Evolutionary conservation across 2,329 filamentous ascomycete species (phyloP).

Genomic region (Alternaria arbusti): DNA sequence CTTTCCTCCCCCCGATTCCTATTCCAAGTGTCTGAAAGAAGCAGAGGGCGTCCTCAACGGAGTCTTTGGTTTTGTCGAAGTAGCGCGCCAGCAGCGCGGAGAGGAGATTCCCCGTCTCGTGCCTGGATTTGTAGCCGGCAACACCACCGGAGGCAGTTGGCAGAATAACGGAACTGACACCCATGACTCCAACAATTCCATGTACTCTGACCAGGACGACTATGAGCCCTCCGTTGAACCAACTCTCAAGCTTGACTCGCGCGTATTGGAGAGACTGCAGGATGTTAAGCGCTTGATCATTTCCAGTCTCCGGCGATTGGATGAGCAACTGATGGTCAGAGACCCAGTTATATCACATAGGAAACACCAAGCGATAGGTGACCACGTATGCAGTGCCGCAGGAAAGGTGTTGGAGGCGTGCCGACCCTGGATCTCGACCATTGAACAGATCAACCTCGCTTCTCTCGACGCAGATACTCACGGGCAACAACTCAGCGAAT

Average conservation of each 20-base stretch:
- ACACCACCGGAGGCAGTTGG: constrained; percentile 85
- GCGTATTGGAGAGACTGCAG: constrained; percentile 81
- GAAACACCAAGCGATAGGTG: constrained; percentile 80
- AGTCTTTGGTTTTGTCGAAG: constrained; percentile 95
- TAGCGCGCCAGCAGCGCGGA: constrained; percentile 89
- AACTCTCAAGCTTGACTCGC: constrained; percentile 74
- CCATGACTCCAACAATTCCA: constrained; percentile 69
- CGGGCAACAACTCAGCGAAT: constrained; percentile 85
- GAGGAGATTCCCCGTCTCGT: constrained; percentile 92
- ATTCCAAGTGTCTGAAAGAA: constrained; percentile 93
- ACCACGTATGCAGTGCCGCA: constrained; percentile 79
- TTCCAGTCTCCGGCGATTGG: constrained; percentile 83
- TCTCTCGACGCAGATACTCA: constrained; percentile 78
- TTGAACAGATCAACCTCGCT: constrained; percentile 91
- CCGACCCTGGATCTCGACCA: constrained; percentile 84
- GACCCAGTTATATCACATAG: constrained; percentile 83
- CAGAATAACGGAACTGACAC: constrained; percentile 69
- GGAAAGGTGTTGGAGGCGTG: constrained; percentile 86
- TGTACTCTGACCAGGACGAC: constrained; percentile 82
- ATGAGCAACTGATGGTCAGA: constrained; percentile 77
- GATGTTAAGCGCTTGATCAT: constrained; percentile 84
- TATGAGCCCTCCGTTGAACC: constrained; percentile 76
- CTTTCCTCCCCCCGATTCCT: constrained; percentile 91
- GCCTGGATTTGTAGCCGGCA: constrained; percentile 91
- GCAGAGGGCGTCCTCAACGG: constrained; percentile 95